These are phyloP conservation scores for Pseudohalonectria lignicola DNA, from an alignment of 2,329 filamentous ascomycete genomes.

Conservation along the genomic window DNA sequence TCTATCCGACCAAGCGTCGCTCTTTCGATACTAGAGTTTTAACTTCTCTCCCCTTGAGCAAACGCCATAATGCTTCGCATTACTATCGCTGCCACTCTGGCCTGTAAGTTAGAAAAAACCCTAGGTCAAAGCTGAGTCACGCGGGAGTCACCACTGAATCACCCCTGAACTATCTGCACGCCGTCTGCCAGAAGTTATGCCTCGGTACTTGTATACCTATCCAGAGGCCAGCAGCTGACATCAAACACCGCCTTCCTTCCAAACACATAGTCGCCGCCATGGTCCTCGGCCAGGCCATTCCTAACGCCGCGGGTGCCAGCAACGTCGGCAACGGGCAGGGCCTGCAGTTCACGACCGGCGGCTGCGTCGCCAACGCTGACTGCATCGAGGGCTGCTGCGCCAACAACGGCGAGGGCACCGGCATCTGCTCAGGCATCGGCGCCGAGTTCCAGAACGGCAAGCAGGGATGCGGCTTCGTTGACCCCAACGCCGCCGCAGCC, in stretches of 20 bases:
- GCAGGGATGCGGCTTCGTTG: conserved; percentile 16
- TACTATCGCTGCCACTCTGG: conserved; percentile 5
- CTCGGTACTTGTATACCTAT: background rate
- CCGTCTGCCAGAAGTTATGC: too few relatives aligned
- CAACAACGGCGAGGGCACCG: conserved; percentile 7
- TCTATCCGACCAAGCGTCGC: conserved; percentile 3
- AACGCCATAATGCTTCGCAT: conserved; percentile 5
- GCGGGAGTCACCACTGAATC: too few relatives aligned
- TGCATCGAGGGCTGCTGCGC: conserved; percentile 6
- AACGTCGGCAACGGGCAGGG: conserved; percentile 6
- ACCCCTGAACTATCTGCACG: too few relatives aligned
- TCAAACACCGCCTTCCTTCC: background rate
- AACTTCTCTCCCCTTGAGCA: too few relatives aligned
- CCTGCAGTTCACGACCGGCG: conserved; percentile 6
- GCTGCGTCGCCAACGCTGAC: conserved; percentile 6
- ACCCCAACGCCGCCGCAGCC: conserved; percentile 14
- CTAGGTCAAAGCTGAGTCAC: too few relatives aligned
- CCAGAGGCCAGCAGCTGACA: too few relatives aligned
- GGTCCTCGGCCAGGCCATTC: conserved; percentile 3
- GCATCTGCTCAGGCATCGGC: conserved; percentile 16
- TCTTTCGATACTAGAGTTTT: too few relatives aligned
- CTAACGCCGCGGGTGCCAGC: conserved; percentile 5
- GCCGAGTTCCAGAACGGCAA: conserved; percentile 18
- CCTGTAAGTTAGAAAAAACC: conserved; percentile 6
- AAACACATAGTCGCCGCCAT: conserved; percentile 2